A percentile compares a stretch with the other conserved stretches of the same genome.
These are phyloP conservation scores for Leucocoprinus leucothites DNA, from an alignment of 768 basidiomycete genomes.

Conservation along the genomic window DNA sequence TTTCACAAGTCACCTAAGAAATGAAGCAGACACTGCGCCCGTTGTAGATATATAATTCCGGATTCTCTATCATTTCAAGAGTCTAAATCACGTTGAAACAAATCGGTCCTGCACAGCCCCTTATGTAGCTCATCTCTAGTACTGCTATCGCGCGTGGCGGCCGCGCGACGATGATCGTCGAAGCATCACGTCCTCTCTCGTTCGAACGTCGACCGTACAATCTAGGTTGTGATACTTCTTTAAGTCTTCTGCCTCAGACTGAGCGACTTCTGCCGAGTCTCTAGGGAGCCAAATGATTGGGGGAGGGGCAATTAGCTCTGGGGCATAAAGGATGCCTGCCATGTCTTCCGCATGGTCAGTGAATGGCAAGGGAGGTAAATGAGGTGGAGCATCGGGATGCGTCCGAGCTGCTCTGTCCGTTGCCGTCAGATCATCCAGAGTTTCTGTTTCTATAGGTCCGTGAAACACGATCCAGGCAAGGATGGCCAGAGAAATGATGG, in stretches of 20 bases:
- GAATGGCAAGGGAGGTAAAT: constrained; percentile 64
- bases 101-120: no score
- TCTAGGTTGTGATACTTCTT: constrained; percentile 69
- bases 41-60: neutral
- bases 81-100: neutral
- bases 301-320: constrained; percentile 72
- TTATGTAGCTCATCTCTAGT: no score
- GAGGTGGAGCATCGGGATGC: constrained; percentile 74
- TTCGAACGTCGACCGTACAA: constrained; percentile 67
- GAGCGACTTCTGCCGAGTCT: constrained; percentile 69
- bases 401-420: constrained; percentile 78
- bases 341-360: constrained; percentile 76
- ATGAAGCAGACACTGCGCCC: neutral
- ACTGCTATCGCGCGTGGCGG: constrained; percentile 18
- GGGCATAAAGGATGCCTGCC: constrained; percentile 76
- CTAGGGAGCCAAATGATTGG: constrained; percentile 87
- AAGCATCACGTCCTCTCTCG: constrained; percentile 46
- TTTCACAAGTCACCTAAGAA: neutral
- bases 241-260: constrained; percentile 73
- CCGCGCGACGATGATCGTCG: constrained; percentile 31
- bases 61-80: neutral
- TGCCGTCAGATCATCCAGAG: constrained; percentile 74
- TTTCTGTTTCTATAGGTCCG: constrained; percentile 57
- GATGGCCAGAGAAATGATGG: neutral
- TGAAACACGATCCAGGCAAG: neutral